Conservation (phyloP, 2,329 filamentous ascomycete genomes). For the Fusarium algeriense region DNA sequence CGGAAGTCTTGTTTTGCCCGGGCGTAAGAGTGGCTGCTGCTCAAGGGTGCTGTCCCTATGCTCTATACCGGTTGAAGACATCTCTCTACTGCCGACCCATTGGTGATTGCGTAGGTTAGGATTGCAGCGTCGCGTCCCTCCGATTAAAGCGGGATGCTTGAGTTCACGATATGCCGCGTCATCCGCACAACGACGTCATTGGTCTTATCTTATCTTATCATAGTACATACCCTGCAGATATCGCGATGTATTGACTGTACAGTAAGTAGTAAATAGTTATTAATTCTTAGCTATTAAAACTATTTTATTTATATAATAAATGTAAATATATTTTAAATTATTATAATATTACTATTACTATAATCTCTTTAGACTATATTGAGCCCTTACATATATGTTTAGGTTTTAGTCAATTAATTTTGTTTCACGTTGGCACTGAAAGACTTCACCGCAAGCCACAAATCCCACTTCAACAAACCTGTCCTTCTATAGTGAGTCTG, state of each 20-base stretch:
- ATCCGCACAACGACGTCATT: not conserved
- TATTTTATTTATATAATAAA: too few species aligned
- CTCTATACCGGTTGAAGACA: not conserved
- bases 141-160: accelerated
- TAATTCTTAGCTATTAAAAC: too few species aligned
- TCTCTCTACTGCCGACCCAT: accelerated
- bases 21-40: not conserved
- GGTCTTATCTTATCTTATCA: not conserved
- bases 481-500: too few species aligned
- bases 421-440: too few species aligned
- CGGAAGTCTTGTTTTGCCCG: not conserved
- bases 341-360: too few species aligned
- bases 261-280: accelerated
- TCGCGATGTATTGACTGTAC: not conserved
- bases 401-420: too few species aligned
- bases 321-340: too few species aligned
- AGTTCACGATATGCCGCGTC: not conserved
- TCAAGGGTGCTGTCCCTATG: not conserved
- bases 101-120: accelerated
- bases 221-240: not conserved
- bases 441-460: too few species aligned
- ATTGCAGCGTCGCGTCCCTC: accelerated
- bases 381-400: too few species aligned
- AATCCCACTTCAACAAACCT: too few species aligned
- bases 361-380: too few species aligned